Evolutionary conservation across 163 green algal genomes (phyloP), one percentile per base, ranked within the genome.

Genomic region (Coccomyxa subellipsoidea): DNA sequence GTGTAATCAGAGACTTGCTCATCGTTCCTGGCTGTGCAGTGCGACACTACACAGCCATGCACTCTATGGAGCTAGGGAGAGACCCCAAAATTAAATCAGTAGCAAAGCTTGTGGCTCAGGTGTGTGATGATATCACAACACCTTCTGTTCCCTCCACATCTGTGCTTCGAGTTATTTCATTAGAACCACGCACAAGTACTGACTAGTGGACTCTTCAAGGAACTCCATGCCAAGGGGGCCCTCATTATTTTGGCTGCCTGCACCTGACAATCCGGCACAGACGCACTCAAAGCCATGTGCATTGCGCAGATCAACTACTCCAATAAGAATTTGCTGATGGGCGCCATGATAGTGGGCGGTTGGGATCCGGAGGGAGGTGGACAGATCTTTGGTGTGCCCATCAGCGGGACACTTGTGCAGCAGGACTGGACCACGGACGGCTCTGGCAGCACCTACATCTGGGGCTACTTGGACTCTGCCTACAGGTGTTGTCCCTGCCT

Each of bases 401-500:
- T 98, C 71, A 94, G 95, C 31, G 95, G 95, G 80, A 97, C 95
- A 0, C 83, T 98, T 18, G 81, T 90, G 6, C 85, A 84, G 38
- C 90, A 98, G 84, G 85, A 86, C 32, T 98, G 95, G 95, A 89
- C 94, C 8, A 96, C 95, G 73, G 95, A 98, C 85, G 95, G 95
- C 38, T 98, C 93, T 15, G 95, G 95, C 75, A 93, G 85, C 81
- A 97, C 94, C 15, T 98, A 95, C 89, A 95, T 98, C 75, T 98
- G 94, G 95, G 94, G 92, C 70, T 95, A 93, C 81, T 91, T 95
- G 71, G 95, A 98, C 70, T 89, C 87, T 32, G 91, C 89, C 39
- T 98, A 90, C 90, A 93, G 89, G 93, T 95, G 81, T 70, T 87
- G n/a, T n/a, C n/a, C n/a, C n/a, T n/a, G n/a, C n/a, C n/a, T n/a